A percentile compares a stretch with the other conserved stretches of the same genome.
phyloP scores from a whole-genome alignment of 1,284 basidiomycete species.

The Ceratobasidium sp. region DNA sequence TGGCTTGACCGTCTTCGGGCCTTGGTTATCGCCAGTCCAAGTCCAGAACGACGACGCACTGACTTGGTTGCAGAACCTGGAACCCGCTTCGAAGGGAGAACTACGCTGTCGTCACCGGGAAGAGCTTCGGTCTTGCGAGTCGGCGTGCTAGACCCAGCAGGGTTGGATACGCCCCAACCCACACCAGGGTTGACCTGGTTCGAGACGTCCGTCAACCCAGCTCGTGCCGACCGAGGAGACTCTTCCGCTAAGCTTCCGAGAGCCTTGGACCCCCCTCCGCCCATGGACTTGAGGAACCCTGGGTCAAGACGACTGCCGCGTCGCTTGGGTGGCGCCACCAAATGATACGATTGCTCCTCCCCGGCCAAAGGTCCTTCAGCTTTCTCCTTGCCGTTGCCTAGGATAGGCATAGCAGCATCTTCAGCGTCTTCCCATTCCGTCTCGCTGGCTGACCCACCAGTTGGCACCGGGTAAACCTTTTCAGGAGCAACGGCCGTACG shows the following conservation, averaged over 20 bases:
- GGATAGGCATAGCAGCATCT: background rate
- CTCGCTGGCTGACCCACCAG: conserved; percentile 46
- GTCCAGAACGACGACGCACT: conserved; percentile 74
- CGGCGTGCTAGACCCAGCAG: conserved; percentile 46
- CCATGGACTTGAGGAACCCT: conserved; percentile 65
- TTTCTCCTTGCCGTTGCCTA: conserved; percentile 11
- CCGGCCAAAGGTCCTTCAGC: conserved; percentile 42
- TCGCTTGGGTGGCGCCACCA: conserved; percentile 8
- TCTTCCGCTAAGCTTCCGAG: conserved; percentile 63
- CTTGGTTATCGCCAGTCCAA: conserved; percentile 72
- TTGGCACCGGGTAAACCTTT: conserved; percentile 38
- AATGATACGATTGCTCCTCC: conserved; percentile 71
- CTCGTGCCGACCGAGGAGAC: conserved; percentile 49
- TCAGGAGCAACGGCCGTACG: conserved; percentile 51
- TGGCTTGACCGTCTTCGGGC: conserved; percentile 69
- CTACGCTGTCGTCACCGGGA: conserved; percentile 54
- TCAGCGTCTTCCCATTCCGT: conserved; percentile 80
- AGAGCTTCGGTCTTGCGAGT: conserved; percentile 53
- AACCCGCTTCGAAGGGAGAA: conserved; percentile 47
- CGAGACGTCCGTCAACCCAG: conserved; percentile 37
- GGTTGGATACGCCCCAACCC: conserved; percentile 63
- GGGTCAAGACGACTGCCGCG: conserved; percentile 70
- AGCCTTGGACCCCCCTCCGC: conserved; percentile 43
- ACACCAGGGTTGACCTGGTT: conserved; percentile 38
- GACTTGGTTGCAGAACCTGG: conserved; percentile 49